phyloP scores from a whole-genome alignment of 1,284 basidiomycete genomes.

The Ustilago hordei region DNA sequence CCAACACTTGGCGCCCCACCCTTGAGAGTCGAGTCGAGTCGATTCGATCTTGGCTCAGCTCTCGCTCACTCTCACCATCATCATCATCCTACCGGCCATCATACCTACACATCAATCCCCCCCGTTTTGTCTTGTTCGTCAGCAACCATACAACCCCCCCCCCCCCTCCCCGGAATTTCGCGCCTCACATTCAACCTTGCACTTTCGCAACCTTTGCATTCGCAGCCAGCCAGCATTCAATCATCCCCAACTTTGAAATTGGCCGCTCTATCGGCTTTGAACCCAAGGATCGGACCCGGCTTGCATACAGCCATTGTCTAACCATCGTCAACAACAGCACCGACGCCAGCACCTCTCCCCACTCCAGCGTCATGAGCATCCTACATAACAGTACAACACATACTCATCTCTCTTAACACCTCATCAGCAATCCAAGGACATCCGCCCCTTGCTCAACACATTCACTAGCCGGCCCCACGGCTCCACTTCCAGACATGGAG shows the following conservation, averaged over 20 bases:
- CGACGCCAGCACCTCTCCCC: background rate
- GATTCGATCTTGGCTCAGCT: constrained; percentile 1
- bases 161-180: background rate
- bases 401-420: background rate
- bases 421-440: background rate
- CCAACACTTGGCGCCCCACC: constrained; percentile 20
- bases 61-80: background rate
- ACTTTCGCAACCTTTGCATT: background rate
- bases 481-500: constrained; percentile 19
- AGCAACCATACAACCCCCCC: background rate
- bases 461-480: background rate
- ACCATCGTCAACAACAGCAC: background rate
- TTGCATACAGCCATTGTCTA: background rate
- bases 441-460: background rate
- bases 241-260: background rate
- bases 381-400: background rate
- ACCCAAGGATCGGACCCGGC: background rate
- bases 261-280: background rate
- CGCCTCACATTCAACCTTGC: background rate
- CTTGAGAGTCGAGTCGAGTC: background rate
- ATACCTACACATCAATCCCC: background rate
- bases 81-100: constrained; percentile 7
- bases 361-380: constrained; percentile 1
- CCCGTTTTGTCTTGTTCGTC: background rate
- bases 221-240: constrained; percentile 4